These are phyloP conservation scores for Olyra latifolia DNA, from an alignment of 176 grass and related monocot genomes.

Conservation along the genomic window DNA sequence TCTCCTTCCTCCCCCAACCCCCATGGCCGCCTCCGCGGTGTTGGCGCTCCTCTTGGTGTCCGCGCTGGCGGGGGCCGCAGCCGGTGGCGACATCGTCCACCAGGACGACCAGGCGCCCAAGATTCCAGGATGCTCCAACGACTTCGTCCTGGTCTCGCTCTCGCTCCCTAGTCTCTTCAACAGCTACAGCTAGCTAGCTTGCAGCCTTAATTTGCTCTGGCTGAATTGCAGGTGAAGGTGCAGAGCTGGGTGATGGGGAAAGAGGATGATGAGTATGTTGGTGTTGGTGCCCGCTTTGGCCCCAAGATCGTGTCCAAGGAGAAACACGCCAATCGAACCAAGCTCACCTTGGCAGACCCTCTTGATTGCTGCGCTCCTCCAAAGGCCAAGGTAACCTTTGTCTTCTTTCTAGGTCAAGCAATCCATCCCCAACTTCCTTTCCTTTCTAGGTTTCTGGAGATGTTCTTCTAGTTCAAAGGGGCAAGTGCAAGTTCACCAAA, in stretches of 20 bases:
- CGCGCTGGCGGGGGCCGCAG: slow-evolving; percentile 41
- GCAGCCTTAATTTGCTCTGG: too few species aligned
- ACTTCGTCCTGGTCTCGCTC: slow-evolving; percentile 59
- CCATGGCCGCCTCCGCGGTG: slow-evolving; percentile 22
- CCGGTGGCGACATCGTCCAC: slow-evolving; percentile 75
- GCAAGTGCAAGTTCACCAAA: slow-evolving; percentile 85
- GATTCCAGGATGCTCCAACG: slow-evolving; percentile 67
- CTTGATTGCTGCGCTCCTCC: slow-evolving; percentile 61
- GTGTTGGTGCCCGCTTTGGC: slow-evolving; percentile 89
- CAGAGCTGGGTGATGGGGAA: slow-evolving; percentile 77
- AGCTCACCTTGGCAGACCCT: slow-evolving; percentile 68
- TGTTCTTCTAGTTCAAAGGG: slow-evolving; percentile 74
- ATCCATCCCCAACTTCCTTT: not conserved
- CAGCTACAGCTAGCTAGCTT: too few species aligned
- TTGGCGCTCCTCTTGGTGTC: slow-evolving; percentile 32
- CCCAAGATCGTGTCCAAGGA: slow-evolving; percentile 89
- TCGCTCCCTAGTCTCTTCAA: too few species aligned
- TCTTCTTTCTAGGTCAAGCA: too few species aligned
- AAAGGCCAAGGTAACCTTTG: slow-evolving; percentile 43
- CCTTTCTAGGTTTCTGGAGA: slow-evolving; percentile 67
- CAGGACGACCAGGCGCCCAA: slow-evolving; percentile 71
- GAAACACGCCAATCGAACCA: slow-evolving; percentile 70
- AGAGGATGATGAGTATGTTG: slow-evolving; percentile 75
- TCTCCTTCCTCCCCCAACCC: too few species aligned
- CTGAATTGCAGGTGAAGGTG: slow-evolving; percentile 99